Base-by-base conservation (phyloP, 306 rosid species). In the Pyrus betulifolia region DNA sequence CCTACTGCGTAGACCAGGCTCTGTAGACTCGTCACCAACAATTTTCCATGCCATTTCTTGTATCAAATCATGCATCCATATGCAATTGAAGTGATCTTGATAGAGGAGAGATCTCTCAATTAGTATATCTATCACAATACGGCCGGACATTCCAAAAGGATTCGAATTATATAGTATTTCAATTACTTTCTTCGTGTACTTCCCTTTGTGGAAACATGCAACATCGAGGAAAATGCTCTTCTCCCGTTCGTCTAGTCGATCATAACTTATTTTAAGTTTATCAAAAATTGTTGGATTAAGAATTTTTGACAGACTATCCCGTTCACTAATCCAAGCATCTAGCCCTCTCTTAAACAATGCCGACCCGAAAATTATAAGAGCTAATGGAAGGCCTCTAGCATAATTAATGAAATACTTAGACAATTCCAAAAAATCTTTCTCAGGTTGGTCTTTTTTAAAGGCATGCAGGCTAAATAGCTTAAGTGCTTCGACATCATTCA, bases 201-300 rank as follows among this genome's bases (percentile, higher is more conserved):
- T 82, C 60, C 89, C 89, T 58, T 13, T 61, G 17, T 61, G 67
- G 35, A 27, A 2, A 61, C 66, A 61, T 13, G 66, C 66, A 61
- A 61, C 35, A 61, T 61, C 35, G 3, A 61, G 66, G 0, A 70
- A 58, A 21, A 58, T 58, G 3, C 25, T 22, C 74, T 76, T 82
- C 46, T 86, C 82, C 67, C 0, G 14, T 15, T 54, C 3, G 2
- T 78, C 27, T 33, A 86, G 67, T 40, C 64, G 11, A 8, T 84
- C 85, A 54, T 79, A 86, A 64, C 87, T 86, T 28, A 84, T 25
- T 74, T 71, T 77, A 51, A 87, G 44, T 22, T 40, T n/a, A 33
- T 57, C 15, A 9, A 76, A 73, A 42, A 82, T 42, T 30, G 57
- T 62, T 23, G 57, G 12, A 21, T 68, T 59, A 2, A 76, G 80